These are phyloP conservation scores for Nasturtium officinale DNA, from an alignment of 345 rosid genomes.

Conservation along the genomic window DNA sequence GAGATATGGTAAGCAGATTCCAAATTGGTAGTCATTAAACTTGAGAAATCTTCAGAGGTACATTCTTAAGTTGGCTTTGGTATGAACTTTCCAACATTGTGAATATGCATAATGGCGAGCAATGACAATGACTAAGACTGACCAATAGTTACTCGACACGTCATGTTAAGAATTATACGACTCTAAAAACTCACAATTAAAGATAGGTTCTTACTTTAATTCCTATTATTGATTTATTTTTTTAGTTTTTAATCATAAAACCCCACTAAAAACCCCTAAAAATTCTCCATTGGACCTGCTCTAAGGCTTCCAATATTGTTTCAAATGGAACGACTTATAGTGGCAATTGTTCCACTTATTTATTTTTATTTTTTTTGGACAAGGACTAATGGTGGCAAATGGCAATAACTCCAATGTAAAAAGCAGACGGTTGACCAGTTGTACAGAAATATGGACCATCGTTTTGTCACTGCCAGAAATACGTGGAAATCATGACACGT, in stretches of 20 bases:
- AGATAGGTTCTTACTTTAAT: too few relatives aligned
- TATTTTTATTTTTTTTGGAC: not conserved
- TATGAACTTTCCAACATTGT: slow-evolving; percentile 55
- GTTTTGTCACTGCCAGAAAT: not conserved
- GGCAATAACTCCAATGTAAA: not conserved
- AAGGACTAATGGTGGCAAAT: not conserved
- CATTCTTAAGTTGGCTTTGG: slow-evolving; percentile 43
- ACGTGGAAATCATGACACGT: not conserved
- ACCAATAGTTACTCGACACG: too few relatives aligned
- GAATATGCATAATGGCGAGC: slow-evolving; percentile 42
- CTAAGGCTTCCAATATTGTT: too few relatives aligned
- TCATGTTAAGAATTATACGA: too few relatives aligned
- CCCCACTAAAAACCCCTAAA: too few relatives aligned
- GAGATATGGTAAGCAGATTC: slow-evolving; percentile 43
- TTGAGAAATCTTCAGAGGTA: slow-evolving; percentile 28
- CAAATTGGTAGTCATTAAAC: slow-evolving; percentile 30
- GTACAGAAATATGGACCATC: slow-evolving; percentile 19
- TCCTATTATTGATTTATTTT: too few relatives aligned
- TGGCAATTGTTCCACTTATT: too few relatives aligned
- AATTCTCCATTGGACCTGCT: too few relatives aligned
- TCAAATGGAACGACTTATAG: too few relatives aligned
- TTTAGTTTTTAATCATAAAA: too few relatives aligned
- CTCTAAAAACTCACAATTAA: too few relatives aligned
- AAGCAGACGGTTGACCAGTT: not conserved
- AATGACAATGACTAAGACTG: not conserved